A percentile compares a stretch with the other conserved stretches of the same genome.
These are phyloP conservation scores for Erythrophleum ivorense DNA, from an alignment of 331 rosid genomes.

Conservation along the genomic window DNA sequence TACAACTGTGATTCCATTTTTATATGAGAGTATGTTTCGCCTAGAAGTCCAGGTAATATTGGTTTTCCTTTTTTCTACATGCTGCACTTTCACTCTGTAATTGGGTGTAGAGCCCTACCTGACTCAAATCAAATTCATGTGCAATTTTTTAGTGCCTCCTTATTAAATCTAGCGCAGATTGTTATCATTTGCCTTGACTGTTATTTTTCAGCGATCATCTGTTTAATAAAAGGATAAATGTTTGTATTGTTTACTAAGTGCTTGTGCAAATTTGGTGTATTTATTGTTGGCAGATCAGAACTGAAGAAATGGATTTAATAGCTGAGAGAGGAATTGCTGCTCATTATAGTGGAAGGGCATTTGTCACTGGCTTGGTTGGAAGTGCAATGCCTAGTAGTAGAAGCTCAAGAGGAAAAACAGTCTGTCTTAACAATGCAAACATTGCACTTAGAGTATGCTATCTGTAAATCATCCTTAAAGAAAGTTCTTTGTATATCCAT, in stretches of 20 bases:
- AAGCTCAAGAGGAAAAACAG: conserved; percentile 86
- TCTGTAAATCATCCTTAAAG: conserved; percentile 33
- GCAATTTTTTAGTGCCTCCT: conserved; percentile 15
- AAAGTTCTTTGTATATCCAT: conserved; percentile 35
- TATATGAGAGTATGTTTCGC: conserved; percentile 92
- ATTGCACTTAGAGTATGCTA: conserved; percentile 92
- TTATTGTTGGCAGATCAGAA: conserved; percentile 77
- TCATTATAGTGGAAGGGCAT: conserved; percentile 88
- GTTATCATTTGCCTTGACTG: not conserved
- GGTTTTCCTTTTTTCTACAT: conserved; percentile 7
- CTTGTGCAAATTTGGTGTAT: conserved; percentile 17
- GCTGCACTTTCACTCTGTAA: no score
- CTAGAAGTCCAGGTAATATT: conserved; percentile 89
- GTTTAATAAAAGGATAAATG: not conserved
- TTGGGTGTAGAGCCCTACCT: conserved; percentile 1
- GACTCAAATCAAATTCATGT: conserved; percentile 10
- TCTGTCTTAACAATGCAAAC: conserved; percentile 90
- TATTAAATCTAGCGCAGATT: not conserved
- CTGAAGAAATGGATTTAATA: conserved; percentile 94
- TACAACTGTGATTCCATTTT: conserved; percentile 92
- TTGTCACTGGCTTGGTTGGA: conserved; percentile 71
- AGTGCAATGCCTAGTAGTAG: conserved; percentile 64
- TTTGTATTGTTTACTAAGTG: not conserved
- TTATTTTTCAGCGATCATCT: not conserved
- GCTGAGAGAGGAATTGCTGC: conserved; percentile 99